Conservation (phyloP, 2,329 filamentous ascomycete species). For the Aspergillus jensenii region DNA sequence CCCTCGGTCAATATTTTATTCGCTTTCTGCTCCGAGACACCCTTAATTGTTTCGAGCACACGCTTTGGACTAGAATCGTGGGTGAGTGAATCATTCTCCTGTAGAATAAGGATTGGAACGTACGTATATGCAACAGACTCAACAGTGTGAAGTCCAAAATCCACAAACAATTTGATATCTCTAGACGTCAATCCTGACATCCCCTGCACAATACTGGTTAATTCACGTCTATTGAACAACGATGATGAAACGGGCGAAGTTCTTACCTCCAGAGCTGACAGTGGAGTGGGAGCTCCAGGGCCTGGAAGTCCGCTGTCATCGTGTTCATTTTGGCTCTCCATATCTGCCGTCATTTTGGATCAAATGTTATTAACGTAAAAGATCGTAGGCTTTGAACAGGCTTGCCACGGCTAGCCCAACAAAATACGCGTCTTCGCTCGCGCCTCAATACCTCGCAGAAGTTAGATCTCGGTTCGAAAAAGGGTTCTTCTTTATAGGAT, state of each 20-base stretch:
- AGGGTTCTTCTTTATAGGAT: not conserved
- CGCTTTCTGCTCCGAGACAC: slow-evolving; percentile 96
- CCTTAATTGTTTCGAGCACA: slow-evolving; percentile 90
- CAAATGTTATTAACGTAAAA: not conserved
- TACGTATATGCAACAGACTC: slow-evolving; percentile 94
- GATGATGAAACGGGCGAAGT: not conserved
- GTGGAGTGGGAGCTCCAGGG: slow-evolving; percentile 89
- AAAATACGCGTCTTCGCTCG: slow-evolving; percentile 18
- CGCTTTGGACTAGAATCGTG: slow-evolving; percentile 57
- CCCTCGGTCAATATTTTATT: slow-evolving; percentile 87
- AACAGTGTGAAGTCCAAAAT: slow-evolving; percentile 92
- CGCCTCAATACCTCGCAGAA: not conserved
- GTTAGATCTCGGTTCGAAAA: not conserved
- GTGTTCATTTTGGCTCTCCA: slow-evolving; percentile 68
- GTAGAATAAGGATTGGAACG: slow-evolving; percentile 19
- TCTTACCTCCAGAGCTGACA: slow-evolving; percentile 79
- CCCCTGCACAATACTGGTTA: slow-evolving; percentile 57
- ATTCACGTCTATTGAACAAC: slow-evolving; percentile 1
- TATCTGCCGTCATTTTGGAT: slow-evolving; percentile 47
- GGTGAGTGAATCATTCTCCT: not conserved
- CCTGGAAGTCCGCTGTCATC: slow-evolving; percentile 75
- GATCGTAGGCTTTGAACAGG: not conserved
- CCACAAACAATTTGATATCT: slow-evolving; percentile 88
- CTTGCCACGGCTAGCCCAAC: not conserved
- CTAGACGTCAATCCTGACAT: slow-evolving; percentile 87